phyloP scores from a whole-genome alignment of 768 basidiomycete species.

The Kwoniella dejecticola region DNA sequence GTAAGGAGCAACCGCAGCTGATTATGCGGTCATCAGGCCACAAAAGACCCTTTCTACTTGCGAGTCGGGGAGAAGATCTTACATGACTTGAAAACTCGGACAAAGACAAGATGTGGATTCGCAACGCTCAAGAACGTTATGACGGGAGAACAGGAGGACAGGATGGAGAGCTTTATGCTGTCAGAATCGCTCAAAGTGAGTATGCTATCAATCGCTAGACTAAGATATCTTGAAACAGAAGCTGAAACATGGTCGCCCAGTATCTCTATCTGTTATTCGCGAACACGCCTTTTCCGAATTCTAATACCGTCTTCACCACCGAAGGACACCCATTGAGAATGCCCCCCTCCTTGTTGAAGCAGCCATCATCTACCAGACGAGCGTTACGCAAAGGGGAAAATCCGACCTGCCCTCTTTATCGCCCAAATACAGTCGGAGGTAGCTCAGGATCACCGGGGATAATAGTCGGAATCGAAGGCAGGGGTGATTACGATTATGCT shows the following conservation, averaged over 20 bases:
- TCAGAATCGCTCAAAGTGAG: slow-evolving; percentile 86
- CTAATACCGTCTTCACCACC: slow-evolving; percentile 89
- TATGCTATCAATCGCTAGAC: too few relatives aligned
- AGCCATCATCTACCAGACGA: slow-evolving; percentile 65
- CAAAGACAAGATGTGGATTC: slow-evolving; percentile 84
- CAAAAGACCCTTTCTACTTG: slow-evolving; percentile 87
- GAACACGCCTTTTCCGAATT: slow-evolving; percentile 71
- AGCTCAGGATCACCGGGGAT: slow-evolving; percentile 58
- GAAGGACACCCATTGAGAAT: slow-evolving; percentile 88
- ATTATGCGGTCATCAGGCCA: slow-evolving; percentile 63
- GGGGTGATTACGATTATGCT: slow-evolving; percentile 79
- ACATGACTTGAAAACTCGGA: slow-evolving; percentile 69
- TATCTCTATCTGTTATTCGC: slow-evolving; percentile 93
- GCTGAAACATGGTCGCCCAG: slow-evolving; percentile 57
- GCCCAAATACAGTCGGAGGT: slow-evolving; percentile 31
- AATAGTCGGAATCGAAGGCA: slow-evolving; percentile 68
- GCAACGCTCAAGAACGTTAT: slow-evolving; percentile 78
- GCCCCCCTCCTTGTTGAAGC: slow-evolving; percentile 62
- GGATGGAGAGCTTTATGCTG: slow-evolving; percentile 96
- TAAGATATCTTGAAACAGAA: slow-evolving; percentile 9
- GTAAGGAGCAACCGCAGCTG: neutral
- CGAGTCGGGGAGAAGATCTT: slow-evolving; percentile 84
- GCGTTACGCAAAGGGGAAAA: slow-evolving; percentile 43
- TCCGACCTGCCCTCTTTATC: slow-evolving; percentile 67
- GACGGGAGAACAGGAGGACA: slow-evolving; percentile 67